These are phyloP conservation scores for Phalaenopsis aphrodite DNA, from an alignment of 106 monocot genomes.

Conservation along the genomic window DNA sequence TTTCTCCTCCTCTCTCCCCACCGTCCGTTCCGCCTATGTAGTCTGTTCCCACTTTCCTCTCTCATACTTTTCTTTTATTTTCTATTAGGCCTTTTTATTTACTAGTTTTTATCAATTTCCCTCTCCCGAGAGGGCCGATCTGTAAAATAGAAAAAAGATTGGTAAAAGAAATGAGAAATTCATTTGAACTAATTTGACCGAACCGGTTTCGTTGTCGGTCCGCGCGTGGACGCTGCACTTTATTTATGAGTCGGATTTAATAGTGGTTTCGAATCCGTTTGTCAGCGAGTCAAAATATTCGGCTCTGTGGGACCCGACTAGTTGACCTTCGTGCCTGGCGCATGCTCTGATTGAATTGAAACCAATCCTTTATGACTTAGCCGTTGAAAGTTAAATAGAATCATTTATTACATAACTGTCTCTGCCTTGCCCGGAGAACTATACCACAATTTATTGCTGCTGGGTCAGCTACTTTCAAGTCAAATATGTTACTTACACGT, in stretches of 20 bases:
- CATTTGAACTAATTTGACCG: neutral
- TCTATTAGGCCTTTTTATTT: neutral
- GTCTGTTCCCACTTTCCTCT: neutral
- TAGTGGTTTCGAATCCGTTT: neutral
- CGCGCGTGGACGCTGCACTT: neutral
- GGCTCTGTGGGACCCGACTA: neutral
- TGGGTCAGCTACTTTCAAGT: too few relatives aligned
- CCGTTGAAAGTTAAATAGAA: neutral
- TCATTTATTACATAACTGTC: neutral
- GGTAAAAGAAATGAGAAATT: neutral
- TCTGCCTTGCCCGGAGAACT: too few relatives aligned
- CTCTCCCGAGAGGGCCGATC: neutral
- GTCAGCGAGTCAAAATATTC: neutral
- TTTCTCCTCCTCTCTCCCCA: neutral
- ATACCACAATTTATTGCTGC: too few relatives aligned
- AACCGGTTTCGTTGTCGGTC: neutral
- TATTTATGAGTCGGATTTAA: neutral
- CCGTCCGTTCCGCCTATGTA: neutral
- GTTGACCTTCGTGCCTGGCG: neutral
- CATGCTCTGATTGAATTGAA: neutral
- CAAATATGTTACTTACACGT: too few relatives aligned
- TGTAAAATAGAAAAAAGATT: neutral
- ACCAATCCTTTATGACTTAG: neutral
- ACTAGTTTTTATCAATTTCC: neutral
- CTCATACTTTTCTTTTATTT: neutral